Evolutionary conservation across 2,329 filamentous ascomycete genomes (phyloP), one percentile per base, ranked within the genome.

Genomic region (Leptographium lundbergii): DNA sequence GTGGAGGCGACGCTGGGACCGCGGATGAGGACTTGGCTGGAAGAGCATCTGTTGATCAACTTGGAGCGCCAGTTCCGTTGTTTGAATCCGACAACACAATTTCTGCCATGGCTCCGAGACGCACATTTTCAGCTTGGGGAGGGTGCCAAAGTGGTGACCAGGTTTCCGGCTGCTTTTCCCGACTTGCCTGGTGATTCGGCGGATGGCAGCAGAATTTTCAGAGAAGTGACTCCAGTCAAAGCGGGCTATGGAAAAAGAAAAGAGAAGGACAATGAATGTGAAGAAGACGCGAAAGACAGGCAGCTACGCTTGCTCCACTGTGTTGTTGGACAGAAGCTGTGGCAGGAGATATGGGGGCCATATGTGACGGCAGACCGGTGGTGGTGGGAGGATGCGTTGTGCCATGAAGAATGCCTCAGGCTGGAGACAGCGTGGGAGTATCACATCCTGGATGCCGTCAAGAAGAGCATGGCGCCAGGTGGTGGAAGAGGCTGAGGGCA

Each of bases 371-470:
- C 73, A 0, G 68, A 74, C 7, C 71, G 67, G 51, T 84, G 81
- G 81, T 86, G 82, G 82, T 85, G 82, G 82, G 80, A 85, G 50
- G 77, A 84, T 36, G 68, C 72, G 14, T 73, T 69, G 1, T 81
- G 80, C 59, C 69, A 82, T 2, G 72, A 77, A 48, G 82, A 85
- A 67, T 85, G 82, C 61, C 66, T 75, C 19, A 69, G 75, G 58
- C 66, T 78, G 61, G 75, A 75, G 5, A 85, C 82, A 0, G 73
- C 74, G 58, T 85, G 81, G 80, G 78, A 84, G 62, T 84, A 82
- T 65, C 75, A 75, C 57, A 69, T 81, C 24, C 78, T 85, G 60
- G 74, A 81, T 59, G 81, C 77, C 1, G 73, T 82, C 32, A 84
- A 81, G 65, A 73, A 73, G 58, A 54, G 53, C 22, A 32, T 48